These are phyloP conservation scores for Daldinia sp. DNA, from an alignment of 2,329 filamentous ascomycete species.

Conservation along the genomic window DNA sequence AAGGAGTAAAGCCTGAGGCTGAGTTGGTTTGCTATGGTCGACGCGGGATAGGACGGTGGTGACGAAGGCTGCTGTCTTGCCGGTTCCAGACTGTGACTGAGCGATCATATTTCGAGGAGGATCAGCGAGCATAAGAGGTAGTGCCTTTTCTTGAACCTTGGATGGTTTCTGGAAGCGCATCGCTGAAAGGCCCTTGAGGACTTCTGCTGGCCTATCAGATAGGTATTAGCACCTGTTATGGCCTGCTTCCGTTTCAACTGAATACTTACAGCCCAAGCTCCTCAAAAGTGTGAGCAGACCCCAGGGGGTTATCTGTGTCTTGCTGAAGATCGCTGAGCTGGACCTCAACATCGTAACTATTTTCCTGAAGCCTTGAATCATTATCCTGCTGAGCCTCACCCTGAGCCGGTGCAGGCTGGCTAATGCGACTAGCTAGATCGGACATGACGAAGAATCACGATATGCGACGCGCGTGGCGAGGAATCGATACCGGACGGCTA, in stretches of 20 bases:
- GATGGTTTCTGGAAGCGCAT: constrained; percentile 96
- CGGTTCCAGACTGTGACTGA: constrained; percentile 98
- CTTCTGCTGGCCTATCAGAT: constrained; percentile 38
- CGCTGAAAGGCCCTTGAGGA: constrained; percentile 80
- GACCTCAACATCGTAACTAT: constrained; percentile 89
- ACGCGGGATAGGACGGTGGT: constrained; percentile 90
- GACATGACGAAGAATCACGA: constrained; percentile 39
- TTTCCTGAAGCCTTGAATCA: constrained; percentile 71
- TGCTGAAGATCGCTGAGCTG: constrained; percentile 90
- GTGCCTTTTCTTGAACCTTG: constrained; percentile 95
- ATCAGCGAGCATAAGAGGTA: constrained; percentile 87
- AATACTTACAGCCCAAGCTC: constrained; percentile 82
- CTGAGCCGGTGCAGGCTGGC: constrained; percentile 33
- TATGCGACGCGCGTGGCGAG: background rate
- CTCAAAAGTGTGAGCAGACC: constrained; percentile 85
- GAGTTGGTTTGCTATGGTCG: constrained; percentile 74
- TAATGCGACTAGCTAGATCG: constrained; percentile 37
- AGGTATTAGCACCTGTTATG: constrained; percentile 8
- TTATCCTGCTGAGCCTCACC: constrained; percentile 40
- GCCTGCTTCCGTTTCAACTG: background rate
- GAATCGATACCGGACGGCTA: background rate
- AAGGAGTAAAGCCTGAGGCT: constrained; percentile 88
- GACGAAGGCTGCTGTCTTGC: constrained; percentile 97
- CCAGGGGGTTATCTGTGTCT: constrained; percentile 87
- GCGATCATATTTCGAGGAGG: constrained; percentile 96